phyloP scores from a whole-genome alignment of 1,284 basidiomycete genomes.

The Trametes versicolor region DNA sequence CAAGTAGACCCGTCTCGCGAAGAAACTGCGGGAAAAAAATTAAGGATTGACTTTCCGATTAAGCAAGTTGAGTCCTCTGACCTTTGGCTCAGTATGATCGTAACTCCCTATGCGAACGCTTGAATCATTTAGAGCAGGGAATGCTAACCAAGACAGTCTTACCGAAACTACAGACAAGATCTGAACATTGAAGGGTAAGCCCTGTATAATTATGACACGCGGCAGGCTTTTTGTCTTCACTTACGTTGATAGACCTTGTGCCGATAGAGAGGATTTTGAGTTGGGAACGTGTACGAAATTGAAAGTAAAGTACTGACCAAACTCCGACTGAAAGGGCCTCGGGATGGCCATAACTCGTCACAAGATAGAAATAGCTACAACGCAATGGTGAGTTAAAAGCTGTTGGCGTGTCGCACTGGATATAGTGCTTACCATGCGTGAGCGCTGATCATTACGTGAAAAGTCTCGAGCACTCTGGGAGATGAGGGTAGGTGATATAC shows the following conservation, averaged over 20 bases:
- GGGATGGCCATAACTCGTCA: background rate
- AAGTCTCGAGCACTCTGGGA: slow-evolving; percentile 1
- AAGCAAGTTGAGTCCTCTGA: background rate
- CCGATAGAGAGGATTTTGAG: too few relatives aligned
- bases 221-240: too few relatives aligned
- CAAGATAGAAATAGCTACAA: slow-evolving; percentile 2
- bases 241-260: slow-evolving; percentile 9
- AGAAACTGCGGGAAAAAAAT: background rate
- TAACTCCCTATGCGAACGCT: background rate
- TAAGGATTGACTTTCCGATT: background rate
- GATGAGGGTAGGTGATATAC: background rate
- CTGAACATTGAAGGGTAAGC: background rate
- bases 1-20: slow-evolving; percentile 5
- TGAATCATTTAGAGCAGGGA: too few relatives aligned
- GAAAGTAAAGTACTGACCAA: background rate
- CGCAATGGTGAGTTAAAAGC: background rate
- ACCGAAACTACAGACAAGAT: background rate
- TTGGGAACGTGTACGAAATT: too few relatives aligned
- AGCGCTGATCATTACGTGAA: background rate
- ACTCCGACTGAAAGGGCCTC: background rate
- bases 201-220: background rate
- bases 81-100: slow-evolving; percentile 5
- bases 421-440: background rate
- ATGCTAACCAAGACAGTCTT: too few relatives aligned
- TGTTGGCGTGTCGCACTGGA: too few relatives aligned